These are phyloP conservation scores for Amphicarpaea edgeworthii DNA, from an alignment of 306 rosid genomes.

Conservation along the genomic window DNA sequence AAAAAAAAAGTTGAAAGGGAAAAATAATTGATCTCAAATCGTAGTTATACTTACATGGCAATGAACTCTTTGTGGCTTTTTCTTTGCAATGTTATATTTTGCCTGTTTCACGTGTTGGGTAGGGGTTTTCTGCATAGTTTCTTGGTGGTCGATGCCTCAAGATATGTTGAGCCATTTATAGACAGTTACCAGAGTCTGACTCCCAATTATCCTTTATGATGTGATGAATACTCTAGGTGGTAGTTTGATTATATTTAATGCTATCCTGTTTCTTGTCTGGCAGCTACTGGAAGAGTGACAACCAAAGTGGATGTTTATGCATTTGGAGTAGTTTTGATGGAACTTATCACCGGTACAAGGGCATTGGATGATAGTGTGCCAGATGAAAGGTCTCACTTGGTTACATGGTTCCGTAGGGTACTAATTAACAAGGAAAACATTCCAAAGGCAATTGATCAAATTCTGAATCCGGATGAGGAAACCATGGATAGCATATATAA, in stretches of 20 bases:
- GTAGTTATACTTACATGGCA: not conserved
- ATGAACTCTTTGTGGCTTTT: slow-evolving; percentile 1
- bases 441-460: slow-evolving; percentile 84
- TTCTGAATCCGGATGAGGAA: slow-evolving; percentile 80
- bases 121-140: not conserved
- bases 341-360: slow-evolving; percentile 78
- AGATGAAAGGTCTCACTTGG: slow-evolving; percentile 85
- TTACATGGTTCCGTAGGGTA: slow-evolving; percentile 87
- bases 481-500: slow-evolving; percentile 88
- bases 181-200: not conserved
- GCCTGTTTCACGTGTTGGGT: slow-evolving; percentile 9
- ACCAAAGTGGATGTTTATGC: slow-evolving; percentile 95
- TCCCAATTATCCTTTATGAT: slow-evolving; percentile 1
- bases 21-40: slow-evolving; percentile 29
- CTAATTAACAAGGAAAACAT: slow-evolving; percentile 82
- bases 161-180: slow-evolving; percentile 20
- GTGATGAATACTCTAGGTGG: slow-evolving; percentile 7
- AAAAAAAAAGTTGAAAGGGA: not conserved
- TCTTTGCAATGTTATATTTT: slow-evolving; percentile 22
- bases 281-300: slow-evolving; percentile 95
- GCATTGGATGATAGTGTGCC: slow-evolving; percentile 82
- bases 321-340: slow-evolving; percentile 92
- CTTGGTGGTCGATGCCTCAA: not conserved
- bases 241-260: slow-evolving; percentile 19
- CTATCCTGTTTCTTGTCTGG: slow-evolving; percentile 33